Base-by-base conservation (phyloP, 2,329 filamentous ascomycete genomes). In the Fusarium caatingaense region DNA sequence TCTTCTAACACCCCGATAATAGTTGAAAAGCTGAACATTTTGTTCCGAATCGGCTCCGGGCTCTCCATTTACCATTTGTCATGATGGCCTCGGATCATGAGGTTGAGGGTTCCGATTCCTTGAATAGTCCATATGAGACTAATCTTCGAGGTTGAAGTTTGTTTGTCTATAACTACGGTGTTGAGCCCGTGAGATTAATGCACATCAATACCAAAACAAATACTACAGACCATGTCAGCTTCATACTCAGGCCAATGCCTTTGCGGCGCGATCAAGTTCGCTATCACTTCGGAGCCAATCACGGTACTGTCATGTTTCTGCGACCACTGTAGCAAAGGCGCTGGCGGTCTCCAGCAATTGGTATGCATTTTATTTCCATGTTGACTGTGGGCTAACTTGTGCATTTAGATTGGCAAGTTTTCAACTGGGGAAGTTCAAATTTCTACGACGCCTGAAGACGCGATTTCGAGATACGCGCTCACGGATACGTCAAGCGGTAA, bases 361-460 rank as follows among this genome's bases (percentile, higher is more conserved):
- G 72, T 73, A 50, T 15, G 53, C n/a, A 3, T 3, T 18, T 12
- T 0, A 6, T 0, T 8, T 0, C 3, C 1, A 0, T 6, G 16
- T 2, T 13, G 1, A 9, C 6, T n/a, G 2, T 12, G 9, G 8
- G 15, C 42, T 60, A 28, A 60, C n/a, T n/a, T 15, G 6, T 1
- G 5, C 3, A 18, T 12, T 9, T 15, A 75, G 77, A 74, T 78
- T 28, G 77, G 74, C n/a, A 78, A 78, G 44, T 77, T 76, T 16
- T 34, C 51, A 0, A 49, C 34, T 0, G 48, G 62, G 15, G 63
- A 72, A 3, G 57, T 78, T 6, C 18, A 68, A 5, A 48, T 74
- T 12, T 58, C 54, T 1, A 27, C 48, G 0, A 21, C 48, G 0
- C 16, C 42, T 3, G 5, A 23, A 1, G 51, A 60, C 2, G 37